phyloP scores from a whole-genome alignment of 2,329 filamentous ascomycete genomes.

The Cytospora piceicola region DNA sequence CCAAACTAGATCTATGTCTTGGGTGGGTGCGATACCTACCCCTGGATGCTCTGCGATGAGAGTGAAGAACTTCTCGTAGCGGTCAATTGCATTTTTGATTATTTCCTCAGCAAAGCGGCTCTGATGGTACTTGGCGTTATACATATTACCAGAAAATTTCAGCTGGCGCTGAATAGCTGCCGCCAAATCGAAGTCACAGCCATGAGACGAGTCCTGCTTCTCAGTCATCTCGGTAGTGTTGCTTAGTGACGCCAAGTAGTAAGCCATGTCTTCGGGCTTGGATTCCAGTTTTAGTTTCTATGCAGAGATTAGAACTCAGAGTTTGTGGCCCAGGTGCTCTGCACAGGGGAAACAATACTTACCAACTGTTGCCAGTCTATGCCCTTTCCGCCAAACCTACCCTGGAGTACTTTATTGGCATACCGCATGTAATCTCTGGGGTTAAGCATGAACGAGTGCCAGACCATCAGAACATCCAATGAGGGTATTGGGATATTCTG shows the following conservation, averaged over 20 bases:
- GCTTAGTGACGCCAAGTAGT: not conserved
- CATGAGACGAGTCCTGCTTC: too few relatives aligned
- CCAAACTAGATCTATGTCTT: conserved; percentile 17
- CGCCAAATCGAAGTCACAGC: conserved; percentile 9
- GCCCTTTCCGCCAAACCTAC: conserved; percentile 2
- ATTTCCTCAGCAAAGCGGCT: not conserved
- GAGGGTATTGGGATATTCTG: conserved; percentile 1
- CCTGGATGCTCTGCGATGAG: conserved; percentile 18
- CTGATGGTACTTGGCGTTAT: not conserved
- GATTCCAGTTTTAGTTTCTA: not conserved
- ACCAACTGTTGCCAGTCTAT: conserved; percentile 16
- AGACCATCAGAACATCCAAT: conserved; percentile 10
- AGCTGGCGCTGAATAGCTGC: conserved; percentile 16
- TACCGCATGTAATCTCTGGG: conserved; percentile 3
- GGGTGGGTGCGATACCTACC: not conserved
- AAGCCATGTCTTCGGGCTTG: not conserved
- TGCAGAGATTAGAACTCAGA: not conserved
- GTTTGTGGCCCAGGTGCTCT: accelerated
- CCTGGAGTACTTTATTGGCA: not conserved
- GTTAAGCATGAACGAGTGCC: conserved; percentile 19
- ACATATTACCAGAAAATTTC: not conserved
- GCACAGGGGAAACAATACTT: not conserved
- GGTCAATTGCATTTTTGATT: not conserved
- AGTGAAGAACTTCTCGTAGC: conserved; percentile 13
- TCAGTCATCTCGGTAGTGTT: too few relatives aligned